phyloP scores from a whole-genome alignment of 345 rosid genomes.

The Salix udensis region DNA sequence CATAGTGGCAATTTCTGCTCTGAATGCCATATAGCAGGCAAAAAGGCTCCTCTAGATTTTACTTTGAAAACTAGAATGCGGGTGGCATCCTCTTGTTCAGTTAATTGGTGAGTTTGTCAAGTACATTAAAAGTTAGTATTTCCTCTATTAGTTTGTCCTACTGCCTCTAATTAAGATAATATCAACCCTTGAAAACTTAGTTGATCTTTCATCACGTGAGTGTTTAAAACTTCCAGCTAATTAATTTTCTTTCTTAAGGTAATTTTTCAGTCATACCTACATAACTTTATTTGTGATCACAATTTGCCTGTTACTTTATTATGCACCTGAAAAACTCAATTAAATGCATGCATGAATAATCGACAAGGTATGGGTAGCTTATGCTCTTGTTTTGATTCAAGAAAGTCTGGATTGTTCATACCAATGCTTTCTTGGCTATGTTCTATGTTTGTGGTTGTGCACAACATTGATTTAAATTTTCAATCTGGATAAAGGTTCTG shows the following conservation, averaged over 20 bases:
- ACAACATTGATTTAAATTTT: background rate
- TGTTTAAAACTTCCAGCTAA: background rate
- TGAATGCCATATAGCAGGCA: constrained; percentile 52
- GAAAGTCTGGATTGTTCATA: background rate
- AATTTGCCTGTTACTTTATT: background rate
- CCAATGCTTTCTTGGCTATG: background rate
- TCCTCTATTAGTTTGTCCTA: background rate
- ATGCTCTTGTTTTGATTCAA: background rate
- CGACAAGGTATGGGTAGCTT: background rate
- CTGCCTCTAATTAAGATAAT: constrained; percentile 5
- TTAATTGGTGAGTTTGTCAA: constrained; percentile 53
- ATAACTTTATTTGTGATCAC: background rate
- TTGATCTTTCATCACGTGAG: background rate
- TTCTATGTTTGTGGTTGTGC: background rate
- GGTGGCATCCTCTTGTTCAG: constrained; percentile 55
- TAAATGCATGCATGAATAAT: background rate
- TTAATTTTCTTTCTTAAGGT: background rate
- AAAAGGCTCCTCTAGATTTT: constrained; percentile 73
- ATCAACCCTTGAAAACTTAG: background rate
- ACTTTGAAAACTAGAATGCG: constrained; percentile 75
- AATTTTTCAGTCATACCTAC: too few species aligned
- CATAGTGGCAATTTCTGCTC: constrained; percentile 41
- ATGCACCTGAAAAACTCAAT: background rate
- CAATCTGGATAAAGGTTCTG: background rate
- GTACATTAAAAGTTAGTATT: constrained; percentile 10